Evolutionary conservation across 345 rosid genomes (phyloP).

Genomic region (Rhodamnia rubescens): DNA sequence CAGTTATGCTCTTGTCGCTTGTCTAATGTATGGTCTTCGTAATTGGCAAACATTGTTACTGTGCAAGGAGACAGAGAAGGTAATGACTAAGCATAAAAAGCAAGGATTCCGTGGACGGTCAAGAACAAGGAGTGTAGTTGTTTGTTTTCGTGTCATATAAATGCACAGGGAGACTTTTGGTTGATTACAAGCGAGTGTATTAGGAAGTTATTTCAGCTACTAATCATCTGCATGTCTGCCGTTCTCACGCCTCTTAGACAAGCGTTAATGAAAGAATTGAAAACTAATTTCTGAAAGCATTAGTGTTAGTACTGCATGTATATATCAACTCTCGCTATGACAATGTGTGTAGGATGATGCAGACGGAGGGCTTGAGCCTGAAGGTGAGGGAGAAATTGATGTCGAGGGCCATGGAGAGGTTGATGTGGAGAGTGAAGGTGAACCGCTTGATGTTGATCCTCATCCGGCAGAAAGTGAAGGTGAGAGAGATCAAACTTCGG

Average conservation of each 20-base stretch:
- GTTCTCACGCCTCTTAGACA: not conserved
- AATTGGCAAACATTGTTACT: not conserved
- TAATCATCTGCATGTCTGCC: not conserved
- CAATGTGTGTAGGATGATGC: slow-evolving; percentile 57
- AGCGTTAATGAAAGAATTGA: not conserved
- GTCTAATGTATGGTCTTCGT: not conserved
- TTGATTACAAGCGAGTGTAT: not conserved
- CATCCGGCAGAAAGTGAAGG: slow-evolving; percentile 91
- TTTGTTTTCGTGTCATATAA: not conserved
- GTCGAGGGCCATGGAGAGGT: slow-evolving; percentile 54
- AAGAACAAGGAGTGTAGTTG: not conserved
- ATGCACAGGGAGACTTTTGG: not conserved
- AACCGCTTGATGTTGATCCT: slow-evolving; percentile 50
- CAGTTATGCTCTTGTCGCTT: not conserved
- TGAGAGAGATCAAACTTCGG: slow-evolving; percentile 76
- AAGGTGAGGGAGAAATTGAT: slow-evolving; percentile 25
- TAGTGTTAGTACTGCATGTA: not conserved
- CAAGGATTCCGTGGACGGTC: not conserved
- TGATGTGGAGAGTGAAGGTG: slow-evolving; percentile 65
- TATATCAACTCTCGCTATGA: not conserved
- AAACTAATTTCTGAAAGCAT: not conserved
- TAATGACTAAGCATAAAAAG: not conserved
- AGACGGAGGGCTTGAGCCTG: slow-evolving; percentile 62
- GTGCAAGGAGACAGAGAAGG: not conserved
- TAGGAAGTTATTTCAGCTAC: not conserved